Conservation (phyloP, 2,329 filamentous ascomycete species). For the Hymenoscyphus fructigenus region DNA sequence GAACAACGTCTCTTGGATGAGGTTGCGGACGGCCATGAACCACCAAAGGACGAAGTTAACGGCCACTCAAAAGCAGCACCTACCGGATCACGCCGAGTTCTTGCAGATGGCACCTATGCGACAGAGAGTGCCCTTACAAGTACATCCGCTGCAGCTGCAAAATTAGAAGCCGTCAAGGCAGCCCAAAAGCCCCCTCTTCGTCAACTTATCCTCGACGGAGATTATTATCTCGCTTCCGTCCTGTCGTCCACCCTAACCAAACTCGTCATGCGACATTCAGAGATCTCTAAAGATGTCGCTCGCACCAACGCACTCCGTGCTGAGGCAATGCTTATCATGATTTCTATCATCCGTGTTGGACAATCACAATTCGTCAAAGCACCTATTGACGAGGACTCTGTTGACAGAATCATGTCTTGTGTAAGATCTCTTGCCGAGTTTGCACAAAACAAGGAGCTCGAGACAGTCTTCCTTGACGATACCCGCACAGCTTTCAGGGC, state of each 20-base stretch:
- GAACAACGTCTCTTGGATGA: constrained; percentile 91
- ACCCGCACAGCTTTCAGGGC: constrained; percentile 93
- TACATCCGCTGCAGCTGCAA: constrained; percentile 83
- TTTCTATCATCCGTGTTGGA: constrained; percentile 94
- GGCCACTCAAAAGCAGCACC: constrained; percentile 77
- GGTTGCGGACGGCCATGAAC: constrained; percentile 66
- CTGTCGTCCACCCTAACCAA: constrained; percentile 96
- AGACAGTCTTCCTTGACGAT: constrained; percentile 90
- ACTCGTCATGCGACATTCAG: constrained; percentile 94
- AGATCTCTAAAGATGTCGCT: constrained; percentile 81
- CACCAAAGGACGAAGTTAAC: constrained; percentile 66
- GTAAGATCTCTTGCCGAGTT: constrained; percentile 91
- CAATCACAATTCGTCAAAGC: constrained; percentile 99
- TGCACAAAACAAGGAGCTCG: constrained; percentile 82
- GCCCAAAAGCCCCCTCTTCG: constrained; percentile 94
- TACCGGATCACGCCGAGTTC: constrained; percentile 83
- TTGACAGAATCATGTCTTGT: constrained; percentile 98
- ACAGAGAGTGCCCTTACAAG: constrained; percentile 96
- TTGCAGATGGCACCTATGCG: constrained; percentile 95
- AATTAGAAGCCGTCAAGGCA: constrained; percentile 92
- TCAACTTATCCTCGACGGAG: constrained; percentile 92
- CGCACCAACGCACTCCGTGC: constrained; percentile 92
- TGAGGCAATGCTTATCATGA: constrained; percentile 99
- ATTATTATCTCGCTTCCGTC: constrained; percentile 94
- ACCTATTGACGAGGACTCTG: constrained; percentile 94